These are phyloP conservation scores for Aleurites moluccanus DNA, from an alignment of 441 rosid species.

Conservation along the genomic window DNA sequence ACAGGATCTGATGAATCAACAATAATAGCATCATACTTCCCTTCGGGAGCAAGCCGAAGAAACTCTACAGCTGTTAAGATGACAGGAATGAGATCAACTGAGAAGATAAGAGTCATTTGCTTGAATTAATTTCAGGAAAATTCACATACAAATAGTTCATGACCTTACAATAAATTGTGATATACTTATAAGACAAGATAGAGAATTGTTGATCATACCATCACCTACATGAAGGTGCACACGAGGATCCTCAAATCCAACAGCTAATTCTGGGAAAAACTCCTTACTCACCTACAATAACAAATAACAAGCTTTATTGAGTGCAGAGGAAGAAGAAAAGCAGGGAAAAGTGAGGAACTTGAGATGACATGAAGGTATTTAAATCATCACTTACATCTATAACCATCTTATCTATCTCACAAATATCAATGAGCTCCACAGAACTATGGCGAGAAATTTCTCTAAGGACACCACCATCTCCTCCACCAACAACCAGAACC, in stretches of 20 bases:
- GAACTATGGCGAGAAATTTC: constrained; percentile 91
- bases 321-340: neutral
- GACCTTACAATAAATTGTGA: neutral
- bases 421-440: constrained; percentile 83
- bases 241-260: constrained; percentile 96
- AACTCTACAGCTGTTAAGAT: constrained; percentile 73
- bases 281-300: constrained; percentile 64
- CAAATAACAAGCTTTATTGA: neutral
- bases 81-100: constrained; percentile 30
- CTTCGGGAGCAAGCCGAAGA: constrained; percentile 60
- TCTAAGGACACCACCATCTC: constrained; percentile 96
- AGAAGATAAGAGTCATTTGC: neutral
- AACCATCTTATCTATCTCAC: constrained; percentile 97
- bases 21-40: constrained; percentile 87
- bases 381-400: constrained; percentile 69
- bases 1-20: constrained; percentile 98
- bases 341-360: neutral
- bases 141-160: neutral
- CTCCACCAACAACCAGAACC: constrained; percentile 99
- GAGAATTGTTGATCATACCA: constrained; percentile 47
- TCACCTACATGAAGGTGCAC: constrained; percentile 88
- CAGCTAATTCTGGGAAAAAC: constrained; percentile 73
- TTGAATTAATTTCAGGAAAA: constrained; percentile 6
- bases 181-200: neutral
- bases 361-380: neutral